These are phyloP conservation scores for Candida xiaguanensis DNA, from an alignment of 805 yeast species.

Conservation along the genomic window DNA sequence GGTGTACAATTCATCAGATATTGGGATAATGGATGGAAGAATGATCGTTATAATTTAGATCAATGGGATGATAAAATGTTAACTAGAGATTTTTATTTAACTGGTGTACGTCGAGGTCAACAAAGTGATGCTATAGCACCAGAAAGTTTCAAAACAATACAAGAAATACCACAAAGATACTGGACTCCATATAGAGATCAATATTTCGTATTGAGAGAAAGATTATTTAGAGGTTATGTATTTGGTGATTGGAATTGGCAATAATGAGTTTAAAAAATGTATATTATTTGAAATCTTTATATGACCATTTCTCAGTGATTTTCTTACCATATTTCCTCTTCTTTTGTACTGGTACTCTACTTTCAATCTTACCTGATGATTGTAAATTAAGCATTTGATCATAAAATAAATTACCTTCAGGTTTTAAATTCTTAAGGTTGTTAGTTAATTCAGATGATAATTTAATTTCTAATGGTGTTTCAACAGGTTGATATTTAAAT, in stretches of 20 bases:
- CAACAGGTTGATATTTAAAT: conserved; percentile 40
- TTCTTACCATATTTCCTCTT: conserved; percentile 67
- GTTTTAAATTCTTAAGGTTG: conserved; percentile 76
- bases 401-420: conserved; percentile 84
- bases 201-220: conserved; percentile 43
- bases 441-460: conserved; percentile 85
- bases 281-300: conserved; percentile 74
- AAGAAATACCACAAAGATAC: conserved; percentile 32
- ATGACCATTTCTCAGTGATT: conserved; percentile 88
- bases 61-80: conserved; percentile 47
- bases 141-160: conserved; percentile 64
- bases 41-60: conserved; percentile 43
- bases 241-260: conserved; percentile 41
- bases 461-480: conserved; percentile 65
- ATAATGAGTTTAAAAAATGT: neutral
- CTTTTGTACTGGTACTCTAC: conserved; percentile 68
- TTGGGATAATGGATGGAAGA: conserved; percentile 49
- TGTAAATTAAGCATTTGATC: conserved; percentile 83
- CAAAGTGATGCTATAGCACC: conserved; percentile 65
- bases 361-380: conserved; percentile 80
- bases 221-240: conserved; percentile 44
- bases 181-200: conserved; percentile 47
- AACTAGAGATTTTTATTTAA: conserved; percentile 72
- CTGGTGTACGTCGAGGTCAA: conserved; percentile 73
- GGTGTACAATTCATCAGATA: conserved; percentile 43